Evolutionary conservation across 2,329 filamentous ascomycete genomes (phyloP).

Genomic region (Mycosphaerelloides madeirae): DNA sequence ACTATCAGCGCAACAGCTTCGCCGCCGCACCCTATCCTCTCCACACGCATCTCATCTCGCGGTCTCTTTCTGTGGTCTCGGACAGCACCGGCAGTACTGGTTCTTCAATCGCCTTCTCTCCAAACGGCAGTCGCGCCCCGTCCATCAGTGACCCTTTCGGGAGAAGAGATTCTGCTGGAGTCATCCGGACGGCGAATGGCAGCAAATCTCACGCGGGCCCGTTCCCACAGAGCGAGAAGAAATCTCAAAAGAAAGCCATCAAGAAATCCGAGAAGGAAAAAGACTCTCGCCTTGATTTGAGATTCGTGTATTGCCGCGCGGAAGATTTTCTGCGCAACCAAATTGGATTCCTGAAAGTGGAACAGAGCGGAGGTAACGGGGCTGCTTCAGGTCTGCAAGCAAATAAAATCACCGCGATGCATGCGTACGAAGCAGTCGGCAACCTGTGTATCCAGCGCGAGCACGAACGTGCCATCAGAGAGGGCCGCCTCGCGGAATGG

Average conservation of each 20-base stretch:
- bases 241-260: slow-evolving; percentile 4
- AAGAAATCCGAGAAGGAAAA: slow-evolving; percentile 22
- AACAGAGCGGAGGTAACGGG: slow-evolving; percentile 20
- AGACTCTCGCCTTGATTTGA: slow-evolving; percentile 12
- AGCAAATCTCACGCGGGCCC: not conserved
- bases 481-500: slow-evolving; percentile 5
- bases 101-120: slow-evolving; percentile 11
- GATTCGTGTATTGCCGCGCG: slow-evolving; percentile 7
- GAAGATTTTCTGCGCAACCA: slow-evolving; percentile 13
- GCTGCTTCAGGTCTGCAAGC: slow-evolving; percentile 15
- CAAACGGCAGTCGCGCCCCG: slow-evolving; percentile 9
- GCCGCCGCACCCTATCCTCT: too few relatives aligned
- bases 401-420: slow-evolving; percentile 16
- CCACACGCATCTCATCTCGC: not conserved
- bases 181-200: slow-evolving; percentile 3
- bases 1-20: too few relatives aligned
- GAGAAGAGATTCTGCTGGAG: slow-evolving; percentile 4
- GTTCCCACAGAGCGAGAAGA: not conserved
- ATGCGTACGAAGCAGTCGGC: slow-evolving; percentile 3
- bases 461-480: slow-evolving; percentile 1
- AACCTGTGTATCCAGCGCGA: slow-evolving; percentile 6
- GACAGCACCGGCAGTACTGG: slow-evolving; percentile 8
- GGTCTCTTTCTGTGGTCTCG: slow-evolving; percentile 2
- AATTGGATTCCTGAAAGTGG: slow-evolving; percentile 9
- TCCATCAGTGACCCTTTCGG: slow-evolving; percentile 2